Evolutionary conservation across 192 early-diverging fungal species (phyloP), one percentile per base, ranked within the genome.

Genomic region (Entomortierella chlamydospora): DNA sequence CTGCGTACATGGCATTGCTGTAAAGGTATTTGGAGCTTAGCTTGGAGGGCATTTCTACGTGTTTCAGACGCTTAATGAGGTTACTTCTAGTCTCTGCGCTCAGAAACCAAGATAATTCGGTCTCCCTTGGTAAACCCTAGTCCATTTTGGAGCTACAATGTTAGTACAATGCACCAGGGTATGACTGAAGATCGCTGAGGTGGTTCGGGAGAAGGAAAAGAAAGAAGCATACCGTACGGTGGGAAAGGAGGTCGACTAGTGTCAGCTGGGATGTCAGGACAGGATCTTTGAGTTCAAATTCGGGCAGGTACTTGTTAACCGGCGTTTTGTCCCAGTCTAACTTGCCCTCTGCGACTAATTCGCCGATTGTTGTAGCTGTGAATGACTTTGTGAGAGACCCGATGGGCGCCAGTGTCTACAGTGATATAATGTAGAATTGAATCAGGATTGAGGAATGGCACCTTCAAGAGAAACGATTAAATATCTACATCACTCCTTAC

Each of bases 311-410:
- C 8, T 55, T 50, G 22, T 13, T 28, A 28, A 72, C 70, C 0
- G 70, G 62, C 18, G 70, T 72, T 8, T 34, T 64, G 26, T 72
- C 55, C 70, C 70, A 72, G 17, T 72, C 61, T 13, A 72, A 15
- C 37, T 72, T 72, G 12, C 70, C 70, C 13, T 72, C 70, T 13
- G 70, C 70, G 28, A 72, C 70, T 45, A 72, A 33, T 42, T 72
- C 70, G 1, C 61, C 70, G 15, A 72, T 64, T 1, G 53, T 8
- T 1, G 70, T 42, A 2, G 70, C 70, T 25, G 70, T 72, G 13
- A 72, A 54, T 11, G 67, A 54, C 67, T 69, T 69, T 18, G 67
- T 69, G 28, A 69, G 30, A 3, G 67, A 69, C 31, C 45, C 67
- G 28, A 69, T 69, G 23, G 67, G 67, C 43, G 57, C 57, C 26